A percentile compares a stretch with the other conserved stretches of the same genome.
Conservation (phyloP, 345 rosid genomes). For the Eutrema heterophyllum region DNA sequence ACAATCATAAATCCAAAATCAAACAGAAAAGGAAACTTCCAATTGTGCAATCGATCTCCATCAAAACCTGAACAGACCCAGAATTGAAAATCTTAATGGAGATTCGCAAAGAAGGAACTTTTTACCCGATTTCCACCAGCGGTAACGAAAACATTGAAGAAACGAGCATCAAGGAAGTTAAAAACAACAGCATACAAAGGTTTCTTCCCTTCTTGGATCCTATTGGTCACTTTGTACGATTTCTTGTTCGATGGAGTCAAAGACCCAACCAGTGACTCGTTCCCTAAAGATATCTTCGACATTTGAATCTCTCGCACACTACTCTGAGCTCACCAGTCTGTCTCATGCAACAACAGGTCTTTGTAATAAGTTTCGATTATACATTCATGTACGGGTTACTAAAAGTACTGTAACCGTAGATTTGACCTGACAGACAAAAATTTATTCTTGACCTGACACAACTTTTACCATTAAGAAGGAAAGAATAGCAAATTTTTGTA, state of each 20-base stretch:
- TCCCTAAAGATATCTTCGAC: constrained; percentile 71
- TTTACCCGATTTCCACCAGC: constrained; percentile 89
- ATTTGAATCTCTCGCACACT: constrained; percentile 26
- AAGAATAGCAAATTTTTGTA: not conserved
- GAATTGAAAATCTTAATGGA: not conserved
- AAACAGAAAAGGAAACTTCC: constrained; percentile 2
- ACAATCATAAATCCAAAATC: constrained; percentile 14
- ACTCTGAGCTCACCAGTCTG: constrained; percentile 15
- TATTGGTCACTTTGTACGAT: constrained; percentile 75
- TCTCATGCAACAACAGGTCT: constrained; percentile 15
- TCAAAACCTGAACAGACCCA: constrained; percentile 9
- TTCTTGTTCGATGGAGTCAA: constrained; percentile 64
- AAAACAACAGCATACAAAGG: constrained; percentile 92
- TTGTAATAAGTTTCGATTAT: not conserved
- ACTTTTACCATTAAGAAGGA: not conserved
- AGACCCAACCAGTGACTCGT: constrained; percentile 85
- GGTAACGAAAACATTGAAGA: constrained; percentile 88
- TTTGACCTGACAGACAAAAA: constrained; percentile 5
- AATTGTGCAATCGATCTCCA: not conserved
- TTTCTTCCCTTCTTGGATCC: constrained; percentile 88
- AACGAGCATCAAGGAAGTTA: constrained; percentile 89
- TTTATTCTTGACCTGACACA: not conserved
- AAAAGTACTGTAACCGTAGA: constrained; percentile 7
- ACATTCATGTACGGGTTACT: not conserved
- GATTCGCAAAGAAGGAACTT: not conserved